Conservation (phyloP, 1,284 basidiomycete genomes). For the Chalciporus sp. region DNA sequence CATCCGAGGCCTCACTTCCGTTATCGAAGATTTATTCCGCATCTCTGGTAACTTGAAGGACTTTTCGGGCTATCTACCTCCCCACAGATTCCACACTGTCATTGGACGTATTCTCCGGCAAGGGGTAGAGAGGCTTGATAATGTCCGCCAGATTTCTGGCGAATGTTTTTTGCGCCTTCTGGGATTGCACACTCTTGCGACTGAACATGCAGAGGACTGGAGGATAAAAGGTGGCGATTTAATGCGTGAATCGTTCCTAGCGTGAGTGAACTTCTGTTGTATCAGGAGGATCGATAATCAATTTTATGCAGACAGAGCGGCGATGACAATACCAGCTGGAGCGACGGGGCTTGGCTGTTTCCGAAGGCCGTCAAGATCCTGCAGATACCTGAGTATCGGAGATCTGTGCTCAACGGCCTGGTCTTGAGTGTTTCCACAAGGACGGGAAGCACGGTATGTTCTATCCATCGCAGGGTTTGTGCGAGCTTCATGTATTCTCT, state of each 20-base stretch:
- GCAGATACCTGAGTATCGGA: constrained; percentile 60
- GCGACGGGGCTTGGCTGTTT: constrained; percentile 71
- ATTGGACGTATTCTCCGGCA: constrained; percentile 82
- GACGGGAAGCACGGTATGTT: constrained; percentile 78
- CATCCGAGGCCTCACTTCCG: constrained; percentile 60
- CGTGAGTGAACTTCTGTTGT: constrained; percentile 40
- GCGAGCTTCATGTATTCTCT: constrained; percentile 11
- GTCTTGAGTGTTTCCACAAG: constrained; percentile 79
- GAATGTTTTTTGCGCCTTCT: constrained; percentile 58
- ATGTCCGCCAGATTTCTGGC: constrained; percentile 82
- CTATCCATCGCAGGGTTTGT: constrained; percentile 9
- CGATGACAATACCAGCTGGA: constrained; percentile 54
- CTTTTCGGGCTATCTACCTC: constrained; percentile 60
- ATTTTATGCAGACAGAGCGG: constrained; percentile 32
- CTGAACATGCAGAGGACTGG: constrained; percentile 49
- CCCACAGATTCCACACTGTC: constrained; percentile 56
- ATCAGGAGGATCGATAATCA: constrained; percentile 1
- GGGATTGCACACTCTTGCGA: constrained; percentile 43
- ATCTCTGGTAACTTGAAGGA: constrained; percentile 42
- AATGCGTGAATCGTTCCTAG: constrained; percentile 56
- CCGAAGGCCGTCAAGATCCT: constrained; percentile 73
- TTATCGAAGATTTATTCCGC: constrained; percentile 50
- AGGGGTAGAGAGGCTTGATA: constrained; percentile 89
- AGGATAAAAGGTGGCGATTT: constrained; percentile 46
- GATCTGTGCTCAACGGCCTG: constrained; percentile 69